A percentile compares a stretch with the other conserved stretches of the same genome.
These are phyloP conservation scores for Elsinoe arachidis DNA, from an alignment of 2,329 filamentous ascomycete genomes.

Conservation along the genomic window DNA sequence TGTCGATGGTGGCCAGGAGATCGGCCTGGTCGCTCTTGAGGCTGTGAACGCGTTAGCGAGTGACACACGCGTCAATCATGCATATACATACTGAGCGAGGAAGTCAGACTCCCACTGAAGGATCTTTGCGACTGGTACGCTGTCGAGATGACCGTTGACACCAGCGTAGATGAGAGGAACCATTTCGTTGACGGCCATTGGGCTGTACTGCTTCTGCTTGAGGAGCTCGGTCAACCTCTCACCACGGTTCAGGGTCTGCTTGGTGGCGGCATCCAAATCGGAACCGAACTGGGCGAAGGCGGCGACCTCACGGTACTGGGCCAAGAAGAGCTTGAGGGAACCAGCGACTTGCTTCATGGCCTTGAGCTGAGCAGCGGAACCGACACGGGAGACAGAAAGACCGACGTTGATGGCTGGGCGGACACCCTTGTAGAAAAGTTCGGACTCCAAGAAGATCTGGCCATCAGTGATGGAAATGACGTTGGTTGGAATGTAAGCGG, in stretches of 20 bases:
- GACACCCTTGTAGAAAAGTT: conserved; percentile 99
- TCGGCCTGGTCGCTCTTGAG: conserved; percentile 84
- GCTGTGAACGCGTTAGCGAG: conserved; percentile 21
- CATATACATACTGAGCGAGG: conserved; percentile 54
- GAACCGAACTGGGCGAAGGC: conserved; percentile 99
- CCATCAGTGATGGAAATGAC: conserved; percentile 99
- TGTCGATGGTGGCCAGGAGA: conserved; percentile 77
- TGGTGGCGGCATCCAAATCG: conserved; percentile 96
- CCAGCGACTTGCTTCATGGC: conserved; percentile 99
- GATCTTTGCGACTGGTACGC: conserved; percentile 82
- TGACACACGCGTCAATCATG: no score
- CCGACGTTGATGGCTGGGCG: conserved; percentile 99
- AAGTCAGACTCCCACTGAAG: conserved; percentile 91
- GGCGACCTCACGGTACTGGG: conserved; percentile 99
- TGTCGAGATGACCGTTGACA: conserved; percentile 95
- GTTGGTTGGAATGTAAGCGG: conserved; percentile 99
- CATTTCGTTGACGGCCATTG: conserved; percentile 99
- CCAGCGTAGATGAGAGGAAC: conserved; percentile 98
- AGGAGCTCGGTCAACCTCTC: conserved; percentile 97
- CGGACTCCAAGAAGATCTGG: conserved; percentile 98
- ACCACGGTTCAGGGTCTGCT: conserved; percentile 97
- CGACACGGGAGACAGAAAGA: conserved; percentile 99
- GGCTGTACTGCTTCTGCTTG: conserved; percentile 99
- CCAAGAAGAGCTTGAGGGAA: conserved; percentile 99
- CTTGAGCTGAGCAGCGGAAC: conserved; percentile 98